Evolutionary conservation across 768 basidiomycete species (phyloP).

Genomic region (Trametes cingulata): DNA sequence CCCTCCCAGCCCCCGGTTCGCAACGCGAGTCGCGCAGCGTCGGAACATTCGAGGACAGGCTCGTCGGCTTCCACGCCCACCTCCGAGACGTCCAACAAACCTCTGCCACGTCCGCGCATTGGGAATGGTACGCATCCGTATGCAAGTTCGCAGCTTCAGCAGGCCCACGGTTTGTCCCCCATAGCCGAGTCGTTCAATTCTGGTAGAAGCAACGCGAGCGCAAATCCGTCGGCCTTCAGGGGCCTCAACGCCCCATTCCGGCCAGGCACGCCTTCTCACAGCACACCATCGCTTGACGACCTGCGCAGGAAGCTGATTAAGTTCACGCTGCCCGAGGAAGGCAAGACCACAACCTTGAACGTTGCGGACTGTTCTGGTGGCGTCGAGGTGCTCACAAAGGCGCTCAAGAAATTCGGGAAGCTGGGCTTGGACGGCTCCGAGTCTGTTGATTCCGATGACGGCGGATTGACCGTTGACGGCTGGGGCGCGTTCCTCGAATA

Average conservation of each 20-base stretch:
- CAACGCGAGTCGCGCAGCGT: slow-evolving; percentile 12
- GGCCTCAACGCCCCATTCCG: slow-evolving; percentile 43
- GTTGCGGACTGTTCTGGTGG: slow-evolving; percentile 80
- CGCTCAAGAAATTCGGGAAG: slow-evolving; percentile 88
- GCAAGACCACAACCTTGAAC: slow-evolving; percentile 56
- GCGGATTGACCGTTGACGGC: slow-evolving; percentile 80
- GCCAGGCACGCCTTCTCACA: slow-evolving; percentile 21
- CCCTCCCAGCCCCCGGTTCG: slow-evolving; percentile 22
- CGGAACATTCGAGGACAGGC: slow-evolving; percentile 51
- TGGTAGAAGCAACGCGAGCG: slow-evolving; percentile 31
- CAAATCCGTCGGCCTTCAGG: slow-evolving; percentile 54
- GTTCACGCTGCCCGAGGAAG: slow-evolving; percentile 83
- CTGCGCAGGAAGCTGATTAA: slow-evolving; percentile 84
- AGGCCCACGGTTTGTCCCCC: slow-evolving; percentile 56
- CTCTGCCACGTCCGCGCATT: slow-evolving; percentile 46
- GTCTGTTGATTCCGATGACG: slow-evolving; percentile 68
- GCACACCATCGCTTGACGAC: slow-evolving; percentile 67
- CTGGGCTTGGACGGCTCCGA: slow-evolving; percentile 44
- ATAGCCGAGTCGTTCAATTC: slow-evolving; percentile 64
- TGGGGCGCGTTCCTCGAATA: slow-evolving; percentile 83
- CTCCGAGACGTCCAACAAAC: slow-evolving; percentile 42
- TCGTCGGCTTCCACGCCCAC: slow-evolving; percentile 51
- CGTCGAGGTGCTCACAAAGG: slow-evolving; percentile 84
- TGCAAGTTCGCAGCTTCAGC: slow-evolving; percentile 47
- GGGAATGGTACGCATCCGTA: slow-evolving; percentile 57